Evolutionary conservation across 352 stramenopile species (phyloP).

Genomic region (Pythium brachiatum): DNA sequence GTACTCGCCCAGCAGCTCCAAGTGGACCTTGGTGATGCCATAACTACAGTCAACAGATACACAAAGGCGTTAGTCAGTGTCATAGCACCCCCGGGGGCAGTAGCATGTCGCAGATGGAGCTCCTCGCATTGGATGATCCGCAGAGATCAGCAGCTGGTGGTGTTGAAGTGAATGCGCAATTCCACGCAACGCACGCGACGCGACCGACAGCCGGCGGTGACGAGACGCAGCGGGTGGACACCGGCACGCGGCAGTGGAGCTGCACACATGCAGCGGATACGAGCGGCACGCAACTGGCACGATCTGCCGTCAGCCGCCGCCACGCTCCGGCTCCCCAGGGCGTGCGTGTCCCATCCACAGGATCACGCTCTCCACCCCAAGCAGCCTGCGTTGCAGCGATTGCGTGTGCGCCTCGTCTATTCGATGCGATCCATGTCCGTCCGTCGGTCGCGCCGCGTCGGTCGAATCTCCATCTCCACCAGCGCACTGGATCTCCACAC

Average conservation of each 20-base stretch:
- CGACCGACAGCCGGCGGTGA: not conserved
- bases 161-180: slow-evolving; percentile 22
- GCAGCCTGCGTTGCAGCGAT: too few relatives aligned
- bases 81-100: slow-evolving; percentile 3
- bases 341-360: slow-evolving; percentile 1
- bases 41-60: slow-evolving; percentile 30
- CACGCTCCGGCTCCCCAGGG: not conserved
- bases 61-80: slow-evolving; percentile 3
- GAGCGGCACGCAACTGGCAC: too few relatives aligned
- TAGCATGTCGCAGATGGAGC: not conserved
- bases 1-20: slow-evolving; percentile 90
- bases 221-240: not conserved
- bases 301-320: not conserved
- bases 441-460: not conserved
- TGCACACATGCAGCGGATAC: too few relatives aligned
- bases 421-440: not conserved
- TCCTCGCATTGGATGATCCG: not conserved
- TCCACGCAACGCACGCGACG: not conserved
- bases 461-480: too few relatives aligned
- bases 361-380: too few relatives aligned
- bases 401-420: slow-evolving; percentile 6
- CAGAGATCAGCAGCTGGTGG: not conserved
- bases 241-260: not conserved
- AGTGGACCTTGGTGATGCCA: slow-evolving; percentile 91
- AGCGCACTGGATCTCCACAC: not conserved